Conservation (phyloP, 768 basidiomycete species). For the Kondoa subrosea region DNA sequence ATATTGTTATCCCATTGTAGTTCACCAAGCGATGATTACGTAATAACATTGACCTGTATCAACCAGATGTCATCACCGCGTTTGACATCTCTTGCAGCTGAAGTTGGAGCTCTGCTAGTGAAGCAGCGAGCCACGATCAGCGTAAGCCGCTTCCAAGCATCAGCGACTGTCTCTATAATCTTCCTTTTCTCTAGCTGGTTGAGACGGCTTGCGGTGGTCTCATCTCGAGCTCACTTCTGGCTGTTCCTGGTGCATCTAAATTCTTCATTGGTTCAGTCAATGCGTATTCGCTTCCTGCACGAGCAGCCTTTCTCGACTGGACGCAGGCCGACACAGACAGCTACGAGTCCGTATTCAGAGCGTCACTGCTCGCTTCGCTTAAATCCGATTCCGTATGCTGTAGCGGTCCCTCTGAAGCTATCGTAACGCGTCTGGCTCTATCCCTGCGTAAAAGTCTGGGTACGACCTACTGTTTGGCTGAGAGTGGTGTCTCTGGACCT, state of each 20-base stretch:
- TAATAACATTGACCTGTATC: too few relatives aligned
- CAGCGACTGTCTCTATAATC: too few relatives aligned
- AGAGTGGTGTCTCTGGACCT: not conserved
- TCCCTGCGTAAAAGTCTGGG: not conserved
- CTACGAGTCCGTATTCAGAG: not conserved
- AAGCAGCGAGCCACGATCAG: not conserved
- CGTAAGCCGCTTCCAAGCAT: too few relatives aligned
- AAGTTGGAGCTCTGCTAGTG: not conserved
- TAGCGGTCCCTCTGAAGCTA: not conserved
- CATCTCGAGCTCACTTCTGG: not conserved
- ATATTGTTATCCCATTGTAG: too few relatives aligned
- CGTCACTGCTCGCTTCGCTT: not conserved
- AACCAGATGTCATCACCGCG: too few relatives aligned
- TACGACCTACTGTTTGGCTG: not conserved
- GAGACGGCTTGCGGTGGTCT: not conserved
- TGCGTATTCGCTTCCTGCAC: not conserved
- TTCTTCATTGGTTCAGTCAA: not conserved
- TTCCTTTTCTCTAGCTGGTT: too few relatives aligned
- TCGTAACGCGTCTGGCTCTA: not conserved
- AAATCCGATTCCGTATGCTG: not conserved
- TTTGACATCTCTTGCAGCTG: not conserved
- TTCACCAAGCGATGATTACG: too few relatives aligned
- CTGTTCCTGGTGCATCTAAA: not conserved
- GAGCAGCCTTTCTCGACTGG: not conserved
- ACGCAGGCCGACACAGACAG: not conserved